Base-by-base conservation (phyloP, 805 yeast species). In the Metschnikowia proteae region DNA sequence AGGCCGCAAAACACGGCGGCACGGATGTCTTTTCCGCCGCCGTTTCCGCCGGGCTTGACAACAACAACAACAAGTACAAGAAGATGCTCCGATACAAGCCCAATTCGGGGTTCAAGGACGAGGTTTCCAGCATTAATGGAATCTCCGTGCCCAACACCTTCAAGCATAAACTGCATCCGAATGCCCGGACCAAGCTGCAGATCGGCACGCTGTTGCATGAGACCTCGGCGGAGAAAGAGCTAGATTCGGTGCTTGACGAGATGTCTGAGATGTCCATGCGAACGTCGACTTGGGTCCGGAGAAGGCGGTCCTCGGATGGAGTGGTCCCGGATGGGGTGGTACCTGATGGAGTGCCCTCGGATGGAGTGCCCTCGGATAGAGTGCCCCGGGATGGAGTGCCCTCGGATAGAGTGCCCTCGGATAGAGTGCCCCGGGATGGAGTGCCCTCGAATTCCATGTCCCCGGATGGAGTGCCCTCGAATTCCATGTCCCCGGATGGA, bases 111-210 rank as follows among this genome's bases (percentile, higher is more conserved):
- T 72, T 71, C 52, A 58, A 60, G 27, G 56, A 51, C 29, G 63
- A 60, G 25, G 54, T 52, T 8, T 44, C 55, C 28, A 43, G 43
- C 23, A 6, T 46, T n/a, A 53, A 54, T 30, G 56, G 54, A 35
- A 53, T 52, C 5, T 70, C 75, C 1, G 68, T 70, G 22, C 76
- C 78, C 23, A 73, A 73, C 48, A 73, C 78, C 1, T 73, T 73
- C 63, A 68, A 71, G 50, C 66, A 71, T 49, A 73, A 71, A 53
- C 65, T 73, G n/a, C 74, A 70, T 51, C 76, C 76, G 5, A 73
- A 71, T 50, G 78, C 78, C 23, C 66, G 61, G 47, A 68, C 78
- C 1, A 73, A 70, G 52, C 48, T 57, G 5, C 57, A 55, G n/a
- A 57, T 70, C 8, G 70, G 68, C 22, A 41, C 46, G 31, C 45